Evolutionary conservation across 352 stramenopile genomes (phyloP), one percentile per base, ranked within the genome.

Genomic region (Pythium monospermum): DNA sequence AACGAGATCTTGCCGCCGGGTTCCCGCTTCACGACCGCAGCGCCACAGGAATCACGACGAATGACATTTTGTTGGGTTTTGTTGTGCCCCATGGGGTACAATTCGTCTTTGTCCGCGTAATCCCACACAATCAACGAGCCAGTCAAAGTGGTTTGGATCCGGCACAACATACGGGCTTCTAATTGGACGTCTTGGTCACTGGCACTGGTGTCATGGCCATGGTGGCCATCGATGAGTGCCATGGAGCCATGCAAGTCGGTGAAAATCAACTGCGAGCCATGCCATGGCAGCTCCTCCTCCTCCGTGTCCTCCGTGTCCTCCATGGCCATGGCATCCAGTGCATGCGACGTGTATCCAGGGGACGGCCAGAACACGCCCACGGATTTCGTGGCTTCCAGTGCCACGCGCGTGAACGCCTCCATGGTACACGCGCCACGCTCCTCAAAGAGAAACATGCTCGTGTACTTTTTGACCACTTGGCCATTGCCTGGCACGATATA

Each of bases 391-490:
- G 69, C 71, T 18, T 69, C 68, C 35, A 76, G 68, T 21, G 72
- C 68, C 2, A 74, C 48, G 1, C 71, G 48, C 42, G 71, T 54
- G 11, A 87, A 68, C 44, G 54, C 52, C 36, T 83, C 67, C 22
- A 83, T 60, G 25, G 63, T 69, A 30, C 61, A 64, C 5, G 64
- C 25, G 2, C 31, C 45, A 11, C 58, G 61, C 49, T 83, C 71
- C 25, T 69, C 56, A 32, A 84, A 85, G 22, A 87, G 45, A 39
- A 84, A 87, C 21, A 87, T 69, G 15, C 67, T 83, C 49, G 66
- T 67, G 54, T 77, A 85, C 59, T 83, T 77, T 44, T 85, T 87
- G n/a, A 78, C 65, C 40, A 87, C 71, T 11, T 69, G 67, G 11
- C 76, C 76, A 3, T 64, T 44, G 23, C 60, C 60, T 0, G 23